Conservation (phyloP, 1,284 basidiomycete genomes). For the Malassezia nana region DNA sequence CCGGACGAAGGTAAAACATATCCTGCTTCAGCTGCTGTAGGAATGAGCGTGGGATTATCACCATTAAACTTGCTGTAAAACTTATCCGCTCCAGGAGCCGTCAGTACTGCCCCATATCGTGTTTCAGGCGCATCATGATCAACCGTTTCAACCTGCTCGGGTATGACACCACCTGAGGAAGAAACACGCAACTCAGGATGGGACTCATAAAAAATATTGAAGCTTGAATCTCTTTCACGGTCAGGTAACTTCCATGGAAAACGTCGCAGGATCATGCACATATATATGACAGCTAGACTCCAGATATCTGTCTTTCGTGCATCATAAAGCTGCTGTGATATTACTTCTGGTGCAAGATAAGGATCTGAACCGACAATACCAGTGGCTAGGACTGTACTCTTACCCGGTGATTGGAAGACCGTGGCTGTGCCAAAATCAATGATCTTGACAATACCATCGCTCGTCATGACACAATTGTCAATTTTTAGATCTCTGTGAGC, state of each 20-base stretch:
- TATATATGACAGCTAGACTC: slow-evolving; percentile 96
- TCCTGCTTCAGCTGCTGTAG: slow-evolving; percentile 7
- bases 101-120: background rate
- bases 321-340: slow-evolving; percentile 69
- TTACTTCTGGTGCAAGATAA: slow-evolving; percentile 95
- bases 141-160: background rate
- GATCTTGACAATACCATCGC: slow-evolving; percentile 85
- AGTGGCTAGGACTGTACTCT: slow-evolving; percentile 55
- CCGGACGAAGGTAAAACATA: background rate
- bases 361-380: slow-evolving; percentile 96
- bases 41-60: slow-evolving; percentile 6
- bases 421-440: slow-evolving; percentile 99
- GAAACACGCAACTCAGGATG: slow-evolving; percentile 69
- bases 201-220: slow-evolving; percentile 78
- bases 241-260: slow-evolving; percentile 99
- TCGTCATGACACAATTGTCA: slow-evolving; percentile 98
- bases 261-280: slow-evolving; percentile 93
- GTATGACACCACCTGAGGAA: background rate
- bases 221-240: slow-evolving; percentile 80
- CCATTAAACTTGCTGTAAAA: background rate
- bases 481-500: slow-evolving; percentile 98
- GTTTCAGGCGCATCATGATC: slow-evolving; percentile 10
- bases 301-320: slow-evolving; percentile 96
- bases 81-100: background rate
- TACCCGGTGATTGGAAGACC: slow-evolving; percentile 93